Conservation (phyloP, 441 rosid species). For the Gossypium davidsonii region DNA sequence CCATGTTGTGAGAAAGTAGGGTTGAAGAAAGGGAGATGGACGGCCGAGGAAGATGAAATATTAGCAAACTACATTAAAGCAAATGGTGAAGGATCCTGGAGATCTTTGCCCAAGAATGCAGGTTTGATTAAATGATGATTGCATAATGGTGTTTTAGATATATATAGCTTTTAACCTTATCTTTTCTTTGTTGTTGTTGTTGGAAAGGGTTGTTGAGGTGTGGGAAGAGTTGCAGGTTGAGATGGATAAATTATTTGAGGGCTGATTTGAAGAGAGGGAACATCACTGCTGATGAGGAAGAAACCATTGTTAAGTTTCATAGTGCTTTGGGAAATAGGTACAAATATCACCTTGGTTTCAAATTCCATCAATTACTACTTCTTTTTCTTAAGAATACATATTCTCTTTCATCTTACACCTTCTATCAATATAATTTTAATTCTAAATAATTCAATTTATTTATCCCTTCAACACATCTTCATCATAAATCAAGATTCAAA, state of each 20-base stretch:
- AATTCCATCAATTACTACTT: neutral
- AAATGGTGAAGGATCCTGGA: conserved; percentile 79
- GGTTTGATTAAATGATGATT: conserved; percentile 21
- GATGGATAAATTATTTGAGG: conserved; percentile 86
- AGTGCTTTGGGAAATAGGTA: conserved; percentile 67
- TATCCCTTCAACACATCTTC: too few relatives aligned
- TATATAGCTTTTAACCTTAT: too few relatives aligned
- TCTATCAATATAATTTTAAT: too few relatives aligned
- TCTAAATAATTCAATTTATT: too few relatives aligned
- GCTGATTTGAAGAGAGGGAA: conserved; percentile 75
- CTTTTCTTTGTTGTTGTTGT: neutral
- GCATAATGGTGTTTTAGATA: too few relatives aligned
- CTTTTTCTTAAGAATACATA: neutral
- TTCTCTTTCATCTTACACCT: too few relatives aligned
- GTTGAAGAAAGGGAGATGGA: conserved; percentile 77
- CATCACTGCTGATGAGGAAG: conserved; percentile 65
- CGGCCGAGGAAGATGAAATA: conserved; percentile 63
- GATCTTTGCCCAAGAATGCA: conserved; percentile 73
- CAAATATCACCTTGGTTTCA: neutral
- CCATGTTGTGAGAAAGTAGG: conserved; percentile 80
- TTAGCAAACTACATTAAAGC: conserved; percentile 48
- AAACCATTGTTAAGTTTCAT: conserved; percentile 63
- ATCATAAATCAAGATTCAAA: too few relatives aligned
- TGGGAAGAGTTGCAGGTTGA: conserved; percentile 87
- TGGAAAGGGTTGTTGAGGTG: conserved; percentile 60